phyloP scores from a whole-genome alignment of 2,329 filamentous ascomycete genomes.

The Arthrobotrys sinensis region DNA sequence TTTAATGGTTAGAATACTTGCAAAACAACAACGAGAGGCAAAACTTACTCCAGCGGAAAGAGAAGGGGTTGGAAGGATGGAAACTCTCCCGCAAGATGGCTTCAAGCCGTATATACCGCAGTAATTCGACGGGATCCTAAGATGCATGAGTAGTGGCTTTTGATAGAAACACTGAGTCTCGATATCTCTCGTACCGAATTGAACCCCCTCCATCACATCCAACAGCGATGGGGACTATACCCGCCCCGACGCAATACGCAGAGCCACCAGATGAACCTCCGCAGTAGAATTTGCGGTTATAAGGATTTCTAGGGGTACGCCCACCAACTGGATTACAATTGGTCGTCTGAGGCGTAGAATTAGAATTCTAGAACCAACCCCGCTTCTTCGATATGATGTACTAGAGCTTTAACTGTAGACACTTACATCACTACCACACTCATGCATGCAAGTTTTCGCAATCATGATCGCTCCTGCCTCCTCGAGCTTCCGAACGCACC shows the following conservation, averaged over 20 bases:
- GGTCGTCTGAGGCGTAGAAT: constrained; percentile 73
- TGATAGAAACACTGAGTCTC: neutral
- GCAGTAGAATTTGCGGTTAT: constrained; percentile 80
- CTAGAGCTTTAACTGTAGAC: neutral
- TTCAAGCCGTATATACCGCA: constrained; percentile 84
- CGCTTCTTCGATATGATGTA: neutral
- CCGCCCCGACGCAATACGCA: constrained; percentile 78
- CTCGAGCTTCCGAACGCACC: constrained; percentile 79
- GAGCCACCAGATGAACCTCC: constrained; percentile 83
- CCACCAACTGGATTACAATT: constrained; percentile 82
- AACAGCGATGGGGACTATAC: constrained; percentile 79
- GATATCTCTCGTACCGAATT: constrained; percentile 70
- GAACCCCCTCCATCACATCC: constrained; percentile 82
- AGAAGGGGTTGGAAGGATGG: constrained; percentile 71
- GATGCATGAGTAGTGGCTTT: neutral
- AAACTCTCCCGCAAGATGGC: constrained; percentile 78
- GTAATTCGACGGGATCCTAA: constrained; percentile 76
- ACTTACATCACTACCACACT: constrained; percentile 75
- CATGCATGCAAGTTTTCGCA: constrained; percentile 83
- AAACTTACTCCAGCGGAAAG: constrained; percentile 70
- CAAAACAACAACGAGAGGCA: neutral
- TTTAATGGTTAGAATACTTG: neutral
- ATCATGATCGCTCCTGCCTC: constrained; percentile 80
- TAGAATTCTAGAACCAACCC: constrained; percentile 62
- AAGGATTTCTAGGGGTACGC: constrained; percentile 80